phyloP scores from a whole-genome alignment of 2,329 filamentous ascomycete species.

The Hymenoscyphus fructigenus region DNA sequence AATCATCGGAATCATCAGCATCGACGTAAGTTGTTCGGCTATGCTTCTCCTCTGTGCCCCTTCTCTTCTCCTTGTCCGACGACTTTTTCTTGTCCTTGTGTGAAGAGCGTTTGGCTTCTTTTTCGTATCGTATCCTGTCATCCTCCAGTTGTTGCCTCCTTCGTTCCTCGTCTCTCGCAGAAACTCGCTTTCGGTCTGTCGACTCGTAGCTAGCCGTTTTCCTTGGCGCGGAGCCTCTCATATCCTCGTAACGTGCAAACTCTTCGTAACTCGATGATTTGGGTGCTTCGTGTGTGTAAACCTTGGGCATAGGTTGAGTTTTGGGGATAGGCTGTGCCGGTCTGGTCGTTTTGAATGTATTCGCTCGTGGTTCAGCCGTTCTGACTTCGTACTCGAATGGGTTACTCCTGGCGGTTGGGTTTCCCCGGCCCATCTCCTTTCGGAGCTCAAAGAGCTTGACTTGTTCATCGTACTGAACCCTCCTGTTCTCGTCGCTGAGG shows the following conservation, averaged over 20 bases:
- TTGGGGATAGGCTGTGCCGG: constrained; percentile 37
- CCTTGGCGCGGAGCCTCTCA: constrained; percentile 37
- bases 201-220: constrained; percentile 49
- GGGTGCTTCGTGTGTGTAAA: constrained; percentile 45
- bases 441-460: constrained; percentile 62
- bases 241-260: background rate
- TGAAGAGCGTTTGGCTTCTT: constrained; percentile 33
- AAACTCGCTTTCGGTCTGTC: constrained; percentile 34
- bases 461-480: constrained; percentile 76
- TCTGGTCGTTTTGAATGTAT: constrained; percentile 41
- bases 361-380: constrained; percentile 49
- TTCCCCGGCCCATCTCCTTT: constrained; percentile 47
- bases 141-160: constrained; percentile 37
- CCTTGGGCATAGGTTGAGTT: constrained; percentile 27
- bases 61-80: constrained; percentile 42
- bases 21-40: constrained; percentile 29
- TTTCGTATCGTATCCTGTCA: constrained; percentile 33
- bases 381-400: constrained; percentile 46
- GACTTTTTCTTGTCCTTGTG: constrained; percentile 36
- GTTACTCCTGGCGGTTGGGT: constrained; percentile 46
- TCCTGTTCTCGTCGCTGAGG: constrained; percentile 72
- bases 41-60: constrained; percentile 36
- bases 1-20: constrained; percentile 27
- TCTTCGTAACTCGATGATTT: constrained; percentile 42
- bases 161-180: constrained; percentile 36